Evolutionary conservation across 805 yeast species (phyloP), one percentile per base, ranked within the genome.

Genomic region (Lachancea sp.): DNA sequence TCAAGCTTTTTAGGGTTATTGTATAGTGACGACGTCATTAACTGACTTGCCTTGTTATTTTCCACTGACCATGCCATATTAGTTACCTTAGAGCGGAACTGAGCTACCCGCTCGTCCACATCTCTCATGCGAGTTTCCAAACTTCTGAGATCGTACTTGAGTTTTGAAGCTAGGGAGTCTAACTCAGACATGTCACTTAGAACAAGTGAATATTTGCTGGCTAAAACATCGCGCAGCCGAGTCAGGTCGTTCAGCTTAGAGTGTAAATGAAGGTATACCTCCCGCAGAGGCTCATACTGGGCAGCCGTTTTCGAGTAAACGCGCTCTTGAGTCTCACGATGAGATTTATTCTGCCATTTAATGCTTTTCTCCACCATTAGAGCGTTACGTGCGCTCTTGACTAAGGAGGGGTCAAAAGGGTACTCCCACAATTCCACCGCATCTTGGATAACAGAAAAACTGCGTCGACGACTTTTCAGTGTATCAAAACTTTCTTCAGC

Each of bases 81-180:
- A 3, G 38, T 42, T 20, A 60, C 21, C 34, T 60, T 60, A 2
- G 40, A 29, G 33, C 61, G 62, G 58, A 76, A 75, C 26, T 68
- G 56, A 34, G 68, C 63, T 41, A 77, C 69, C 33, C 78, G 70
- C 20, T 78, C 79, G 49, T 80, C 84, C 6, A 82, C 80, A 50
- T 83, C 92, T 32, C 75, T 70, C 34, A 83, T 71, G 48, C 82
- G 78, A 17, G 74, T 71, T 23, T 71, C 71, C 22, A 83, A 58
- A 30, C 79, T 63, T 16, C 83, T 61, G 33, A 78, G 64, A 53
- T 83, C 90, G 56, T 83, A 83, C 49, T 77, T 75, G 37, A 83
- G 56, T 45, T 80, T 67, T 2, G 84, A 78, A 24, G 75, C 72
- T 37, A 76, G 61, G 7, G 79, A 72, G 37, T 72, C 74, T 13